Evolutionary conservation across 345 rosid species (phyloP), one percentile per base, ranked within the genome.

Genomic region (Citrus inodora): DNA sequence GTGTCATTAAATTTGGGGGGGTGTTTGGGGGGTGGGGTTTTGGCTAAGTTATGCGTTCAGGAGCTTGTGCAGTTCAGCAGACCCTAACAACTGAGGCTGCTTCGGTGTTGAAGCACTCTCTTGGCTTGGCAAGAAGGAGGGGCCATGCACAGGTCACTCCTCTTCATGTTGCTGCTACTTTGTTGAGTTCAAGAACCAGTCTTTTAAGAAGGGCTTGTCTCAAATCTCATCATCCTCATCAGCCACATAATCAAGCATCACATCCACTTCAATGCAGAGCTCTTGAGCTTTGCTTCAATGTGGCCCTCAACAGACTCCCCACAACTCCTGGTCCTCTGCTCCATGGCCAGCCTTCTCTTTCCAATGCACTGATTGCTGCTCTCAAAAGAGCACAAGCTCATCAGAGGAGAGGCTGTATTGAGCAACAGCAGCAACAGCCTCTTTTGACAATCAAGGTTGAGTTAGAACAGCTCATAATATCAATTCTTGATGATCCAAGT

Each of bases 51-150:
- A 94, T 94, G 98, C 96, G 98, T 85, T 88, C 97, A 88, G 97
- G 97, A 85, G 91, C 87, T 81, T 90, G 90, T 83, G 88, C 98
- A 80, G 92, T 88, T 71, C 97, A 93, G 90, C 97, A 94, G 93
- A 93, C 97, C 90, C 98, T 94, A 87, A 90, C 97, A 70, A 81
- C 93, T 51, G 98, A 94, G 97, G 98, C 97, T 88, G 98, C 97
- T 90, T 90, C 97, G 78, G 93, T 85, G 10, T 75, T 94, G 92
- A 93, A 92, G 96, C 97, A 94, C 84, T 94, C 97, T 84, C 97
- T 94, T 10, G 83, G 85, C 87, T 87, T 91, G 78, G 98, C 97
- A 51, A 83, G 95, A 85, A 74, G 96, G 87, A 86, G 98, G 78
- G 96, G 97, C 86, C 98, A 94, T 90, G 94, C 96, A 76, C 98